Percentiles rank a stretch among this genome's conserved stretches.
These are phyloP conservation scores for Cyberlindnera galapagoensis DNA, from an alignment of 805 yeast genomes.

Conservation along the genomic window DNA sequence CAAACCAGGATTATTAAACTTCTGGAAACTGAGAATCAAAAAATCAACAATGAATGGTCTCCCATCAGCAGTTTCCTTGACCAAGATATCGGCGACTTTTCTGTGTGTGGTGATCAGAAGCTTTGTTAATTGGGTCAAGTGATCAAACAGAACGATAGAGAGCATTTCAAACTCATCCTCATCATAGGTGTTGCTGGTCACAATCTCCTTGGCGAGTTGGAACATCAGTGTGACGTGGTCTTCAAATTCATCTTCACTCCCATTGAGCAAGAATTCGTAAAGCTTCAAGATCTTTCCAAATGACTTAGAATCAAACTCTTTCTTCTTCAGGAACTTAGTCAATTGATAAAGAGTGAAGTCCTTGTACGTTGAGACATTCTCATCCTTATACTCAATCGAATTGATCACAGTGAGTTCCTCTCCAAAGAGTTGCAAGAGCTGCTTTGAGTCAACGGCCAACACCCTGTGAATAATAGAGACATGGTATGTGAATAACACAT, in stretches of 20 bases:
- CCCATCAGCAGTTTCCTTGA: conserved; percentile 9
- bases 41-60: conserved; percentile 20
- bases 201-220: conserved; percentile 26
- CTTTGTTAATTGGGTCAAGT: conserved; percentile 19
- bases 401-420: conserved; percentile 55
- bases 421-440: conserved; percentile 41
- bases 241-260: conserved; percentile 48
- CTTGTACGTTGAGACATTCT: conserved; percentile 54
- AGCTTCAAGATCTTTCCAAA: conserved; percentile 39
- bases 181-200: conserved; percentile 5
- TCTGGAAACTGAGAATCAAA: conserved; percentile 17
- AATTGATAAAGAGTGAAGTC: conserved; percentile 43
- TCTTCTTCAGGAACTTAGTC: conserved; percentile 36
- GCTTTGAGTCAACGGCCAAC: conserved; percentile 37
- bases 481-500: conserved; percentile 56
- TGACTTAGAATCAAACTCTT: conserved; percentile 31
- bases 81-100: conserved; percentile 12
- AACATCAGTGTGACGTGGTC: conserved; percentile 37
- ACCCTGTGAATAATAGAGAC: conserved; percentile 47
- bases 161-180: conserved; percentile 15
- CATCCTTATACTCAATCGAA: conserved; percentile 35
- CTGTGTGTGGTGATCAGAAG: conserved; percentile 13
- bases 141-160: conserved; percentile 20
- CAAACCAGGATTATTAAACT: conserved; percentile 17
- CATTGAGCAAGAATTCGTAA: conserved; percentile 43